Evolutionary conservation across 768 basidiomycete genomes (phyloP), one percentile per base, ranked within the genome.

Genomic region (Cytidiella melzeri): DNA sequence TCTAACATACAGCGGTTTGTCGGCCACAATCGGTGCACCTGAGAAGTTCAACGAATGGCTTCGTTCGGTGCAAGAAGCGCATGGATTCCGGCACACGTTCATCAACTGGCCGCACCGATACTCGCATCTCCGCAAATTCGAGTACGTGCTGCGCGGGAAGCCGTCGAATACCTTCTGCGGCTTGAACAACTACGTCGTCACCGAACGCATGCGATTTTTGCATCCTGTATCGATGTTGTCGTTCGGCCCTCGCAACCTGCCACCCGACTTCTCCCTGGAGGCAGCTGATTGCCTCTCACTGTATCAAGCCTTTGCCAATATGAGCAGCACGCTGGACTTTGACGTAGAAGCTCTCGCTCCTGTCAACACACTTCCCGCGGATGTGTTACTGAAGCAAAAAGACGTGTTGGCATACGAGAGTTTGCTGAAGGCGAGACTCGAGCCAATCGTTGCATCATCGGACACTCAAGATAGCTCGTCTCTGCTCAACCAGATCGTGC

Each of bases 71-170:
- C 84, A 87, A 61, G 58, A 62, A 45, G 72, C 76, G 0, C 79
- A 82, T 45, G 76, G 78, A 0, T 81, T 76, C 63, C 63, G 76
- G 24, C 79, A 87, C 60, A 69, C 67, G 1, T 79, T 81, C 58
- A 73, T 87, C 37, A 62, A 79, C 46, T 80, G 85, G 60, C 77
- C 75, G 1, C 79, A 86, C 62, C 77, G 85, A 10, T 87, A 85
- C 60, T 86, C 83, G 3, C 83, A 86, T 55, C 72, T 87, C 1
- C 76, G 86, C 39, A 87, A 87, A 61, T 84, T 75, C 59, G 71
- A 67, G 50, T 87, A 84, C 56, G 60, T 69, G 28, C 61, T 73
- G 1, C 52, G 66, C 23, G 60, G 63, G 10, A 52, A 53, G 41
- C 47, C 50, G 6, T 45, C 57, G 1, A 19, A 45, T 19, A 41